A percentile compares a stretch with the other conserved stretches of the same genome.
Conservation (phyloP, 352 stramenopile species). For the Globisporangium abappressorium region DNA sequence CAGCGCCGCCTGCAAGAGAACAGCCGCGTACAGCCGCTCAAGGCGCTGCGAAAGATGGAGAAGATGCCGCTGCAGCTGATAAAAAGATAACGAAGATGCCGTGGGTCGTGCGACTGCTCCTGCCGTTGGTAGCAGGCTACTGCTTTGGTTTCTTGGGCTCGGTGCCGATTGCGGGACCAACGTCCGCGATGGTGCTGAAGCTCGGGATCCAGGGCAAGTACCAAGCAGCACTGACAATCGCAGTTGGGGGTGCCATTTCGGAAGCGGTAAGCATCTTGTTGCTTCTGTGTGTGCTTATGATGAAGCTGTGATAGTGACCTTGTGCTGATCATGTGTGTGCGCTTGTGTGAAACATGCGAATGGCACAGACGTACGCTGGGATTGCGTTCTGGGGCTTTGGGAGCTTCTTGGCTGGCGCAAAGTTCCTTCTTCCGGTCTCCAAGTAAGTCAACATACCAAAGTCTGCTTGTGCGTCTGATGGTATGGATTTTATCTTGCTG, state of each 20-base stretch:
- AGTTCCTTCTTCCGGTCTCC: slow-evolving; percentile 79
- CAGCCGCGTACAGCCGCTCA: background rate
- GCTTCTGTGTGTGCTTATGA: background rate
- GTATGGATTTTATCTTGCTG: background rate
- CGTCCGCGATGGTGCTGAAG: slow-evolving; percentile 87
- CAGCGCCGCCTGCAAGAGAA: background rate
- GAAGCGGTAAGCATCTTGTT: slow-evolving; percentile 51
- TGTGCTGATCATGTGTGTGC: slow-evolving; percentile 9
- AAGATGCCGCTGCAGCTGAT: slow-evolving; percentile 9
- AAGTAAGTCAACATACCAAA: slow-evolving; percentile 46
- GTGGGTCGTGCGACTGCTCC: slow-evolving; percentile 54
- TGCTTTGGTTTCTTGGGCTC: slow-evolving; percentile 86
- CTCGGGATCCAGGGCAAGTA: slow-evolving; percentile 88
- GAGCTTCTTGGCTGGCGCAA: slow-evolving; percentile 80
- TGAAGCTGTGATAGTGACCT: background rate
- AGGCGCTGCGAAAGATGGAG: slow-evolving; percentile 11
- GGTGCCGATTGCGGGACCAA: slow-evolving; percentile 78
- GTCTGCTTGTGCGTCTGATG: background rate
- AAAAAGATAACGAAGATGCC: slow-evolving; percentile 26
- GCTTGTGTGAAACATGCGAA: background rate
- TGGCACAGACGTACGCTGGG: slow-evolving; percentile 71
- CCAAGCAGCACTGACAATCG: slow-evolving; percentile 70
- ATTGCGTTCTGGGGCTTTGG: slow-evolving; percentile 90
- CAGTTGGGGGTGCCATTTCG: slow-evolving; percentile 76
- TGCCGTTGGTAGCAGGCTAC: slow-evolving; percentile 77